Percentiles rank a stretch among this genome's conserved stretches.
These are phyloP conservation scores for Acanthamoeba triangularis DNA, from an alignment of 208 protist species.

Conservation along the genomic window DNA sequence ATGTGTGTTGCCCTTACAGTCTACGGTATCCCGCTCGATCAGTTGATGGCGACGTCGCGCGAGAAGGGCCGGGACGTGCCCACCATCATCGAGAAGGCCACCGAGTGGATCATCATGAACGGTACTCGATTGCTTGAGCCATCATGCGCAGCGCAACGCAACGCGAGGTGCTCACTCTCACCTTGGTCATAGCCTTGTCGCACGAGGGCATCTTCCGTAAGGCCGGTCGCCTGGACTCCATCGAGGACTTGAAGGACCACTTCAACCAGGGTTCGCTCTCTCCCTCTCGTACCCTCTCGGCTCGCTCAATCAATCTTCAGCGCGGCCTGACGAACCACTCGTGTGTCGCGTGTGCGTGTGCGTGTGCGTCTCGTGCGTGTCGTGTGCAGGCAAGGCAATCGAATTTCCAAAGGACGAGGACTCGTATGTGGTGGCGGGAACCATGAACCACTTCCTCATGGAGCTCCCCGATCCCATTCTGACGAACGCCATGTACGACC, in stretches of 20 bases:
- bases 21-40: slow-evolving; percentile 49
- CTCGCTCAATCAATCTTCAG: too few species aligned
- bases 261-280: slow-evolving; percentile 6
- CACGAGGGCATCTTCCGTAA: slow-evolving; percentile 67
- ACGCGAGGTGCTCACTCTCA: too few species aligned
- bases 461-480: slow-evolving; percentile 61
- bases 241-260: slow-evolving; percentile 68
- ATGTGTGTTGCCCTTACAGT: too few species aligned
- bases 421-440: slow-evolving; percentile 62
- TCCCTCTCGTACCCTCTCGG: too few species aligned
- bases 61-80: slow-evolving; percentile 57
- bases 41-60: slow-evolving; percentile 46
- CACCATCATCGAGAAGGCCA: slow-evolving; percentile 58
- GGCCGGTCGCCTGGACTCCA: slow-evolving; percentile 54
- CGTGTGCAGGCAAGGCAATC: slow-evolving; percentile 36
- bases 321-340: neutral
- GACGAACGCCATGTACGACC: slow-evolving; percentile 39
- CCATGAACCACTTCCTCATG: slow-evolving; percentile 70
- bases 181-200: neutral
- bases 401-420: neutral
- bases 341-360: too few species aligned
- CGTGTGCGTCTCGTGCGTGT: too few species aligned
- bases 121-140: slow-evolving; percentile 33
- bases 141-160: too few species aligned
- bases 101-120: slow-evolving; percentile 65